Evolutionary conservation across 805 yeast species (phyloP).

Genomic region (Gaillardinia entomophila): DNA sequence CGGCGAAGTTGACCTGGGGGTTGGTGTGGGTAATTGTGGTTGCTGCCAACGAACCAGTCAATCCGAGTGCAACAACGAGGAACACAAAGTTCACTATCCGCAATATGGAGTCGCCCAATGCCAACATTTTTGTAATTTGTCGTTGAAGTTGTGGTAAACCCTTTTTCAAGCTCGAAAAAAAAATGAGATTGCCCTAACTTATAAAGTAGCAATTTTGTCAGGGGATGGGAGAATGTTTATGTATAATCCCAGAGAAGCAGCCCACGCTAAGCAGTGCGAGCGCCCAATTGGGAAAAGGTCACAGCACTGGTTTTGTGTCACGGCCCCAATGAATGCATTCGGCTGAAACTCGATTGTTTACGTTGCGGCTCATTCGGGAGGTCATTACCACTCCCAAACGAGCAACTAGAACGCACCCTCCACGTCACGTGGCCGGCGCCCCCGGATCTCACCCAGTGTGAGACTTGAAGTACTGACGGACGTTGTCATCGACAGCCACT

Average conservation of each 20-base stretch:
- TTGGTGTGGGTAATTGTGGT: conserved; percentile 44
- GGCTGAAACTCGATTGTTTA: conserved; percentile 6
- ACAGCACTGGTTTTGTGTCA: conserved; percentile 3
- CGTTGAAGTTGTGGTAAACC: neutral
- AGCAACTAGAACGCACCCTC: neutral
- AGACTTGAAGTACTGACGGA: conserved; percentile 10
- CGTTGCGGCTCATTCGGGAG: conserved; percentile 13
- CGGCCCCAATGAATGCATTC: conserved; percentile 10
- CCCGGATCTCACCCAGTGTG: no score
- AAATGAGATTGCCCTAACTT: neutral
- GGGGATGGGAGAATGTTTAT: conserved; percentile 1
- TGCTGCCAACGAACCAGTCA: conserved; percentile 83
- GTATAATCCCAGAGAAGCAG: neutral
- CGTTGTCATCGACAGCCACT: conserved; percentile 31
- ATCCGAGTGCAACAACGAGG: conserved; percentile 75
- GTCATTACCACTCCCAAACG: neutral
- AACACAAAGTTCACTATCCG: conserved; percentile 73
- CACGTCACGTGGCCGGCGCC: neutral
- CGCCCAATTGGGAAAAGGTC: conserved; percentile 12
- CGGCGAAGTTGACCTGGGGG: conserved; percentile 84
- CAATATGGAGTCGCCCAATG: conserved; percentile 68
- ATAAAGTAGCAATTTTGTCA: neutral
- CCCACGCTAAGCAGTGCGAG: neutral
- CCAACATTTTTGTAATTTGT: conserved; percentile 39
- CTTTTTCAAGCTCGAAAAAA: neutral